Evolutionary conservation across 2,329 filamentous ascomycete genomes (phyloP), one percentile per base, ranked within the genome.

Genomic region (Neopestalotiopsis sp.): DNA sequence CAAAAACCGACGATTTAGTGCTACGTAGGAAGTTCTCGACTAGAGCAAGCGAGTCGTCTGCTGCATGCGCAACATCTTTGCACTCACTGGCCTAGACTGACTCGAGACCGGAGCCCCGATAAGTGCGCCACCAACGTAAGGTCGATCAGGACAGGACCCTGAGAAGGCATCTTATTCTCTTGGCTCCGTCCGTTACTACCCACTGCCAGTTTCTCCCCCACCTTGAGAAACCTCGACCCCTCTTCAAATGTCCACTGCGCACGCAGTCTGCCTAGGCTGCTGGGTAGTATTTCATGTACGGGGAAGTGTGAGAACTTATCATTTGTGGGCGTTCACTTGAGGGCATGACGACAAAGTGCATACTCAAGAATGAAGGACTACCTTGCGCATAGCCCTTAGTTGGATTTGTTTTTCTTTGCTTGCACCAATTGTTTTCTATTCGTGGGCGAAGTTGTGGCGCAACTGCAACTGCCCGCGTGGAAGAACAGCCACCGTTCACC

Each of bases 101-200:
- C n/a, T 40, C 32, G 34, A 40, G 10, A 62, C 20, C 32, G 32
- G 59, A n/a, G 30, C 30, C 59, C 28, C n/a, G 9, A 34, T 62
- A 62, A 62, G 59, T 62, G 34, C 59, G 32, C 32, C 30, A 34
- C 32, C 59, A 62, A 62, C 59, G 45, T 40, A 59, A 59, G 30
- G 59, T 20, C 32, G 59, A 40, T 62, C 30, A 62, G 32, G 28
- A 61, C 58, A 14, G 42, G 45, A 52, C 59, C 59, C 34, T 62
- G 32, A 38, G 32, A 38, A 20, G 5, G 30, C 28, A 62, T 62
- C 57, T 38, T 38, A 10, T 38, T 38, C 45, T 52, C 45, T 52
- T 52, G 45, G 45, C 45, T 52, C 20, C 5, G 45, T 52, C 45
- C 45, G 45, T 52, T 52, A 17, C 45, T 52, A 52, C 17, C 45